Evolutionary conservation across 2,329 filamentous ascomycete genomes (phyloP), one percentile per base, ranked within the genome.

Genomic region (Metarhizium album): DNA sequence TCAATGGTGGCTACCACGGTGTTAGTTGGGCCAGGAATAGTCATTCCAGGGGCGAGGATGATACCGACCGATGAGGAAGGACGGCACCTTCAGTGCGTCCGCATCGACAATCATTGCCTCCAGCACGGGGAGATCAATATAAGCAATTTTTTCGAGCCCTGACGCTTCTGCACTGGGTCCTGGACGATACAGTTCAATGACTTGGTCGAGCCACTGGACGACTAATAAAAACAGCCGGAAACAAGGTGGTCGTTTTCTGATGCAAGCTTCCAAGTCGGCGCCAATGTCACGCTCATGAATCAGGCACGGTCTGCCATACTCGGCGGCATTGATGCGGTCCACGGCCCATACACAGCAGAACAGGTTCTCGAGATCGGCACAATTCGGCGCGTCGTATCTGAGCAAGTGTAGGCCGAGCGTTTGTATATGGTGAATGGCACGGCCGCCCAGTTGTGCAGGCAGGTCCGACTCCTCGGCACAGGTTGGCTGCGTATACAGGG

Each of bases 311-410:
- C 80, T 70, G 5, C 79, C 80, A 52, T 82, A 77, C n/a, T 80
- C 71, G 0, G 79, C 75, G 1, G 78, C 73, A 46, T 78, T 78
- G 42, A 84, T 70, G 14, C 78, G 70, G 58, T 84, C 81, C 1
- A 84, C 60, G 0, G 79, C 79, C 79, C 79, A 83, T 0, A 81
- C 67, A 6, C 74, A 77, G 57, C 78, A 82, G 43, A 81, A 80
- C 2, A 82, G 57, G 2, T 68, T 72, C 49, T 75, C 72, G 2
- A 72, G 64, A 24, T 73, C 69, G 42, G 72, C 67, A 9, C 65
- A 62, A 24, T 69, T 68, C 0, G 67, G 63, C 22, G 58, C 67
- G 46, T 70, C 62, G 49, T 71, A 67, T 3, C 67, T 65, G 0
- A 71, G 54, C 0, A 83, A 67, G 50, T 83, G 80, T 18, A 82